These are phyloP conservation scores for Hemileccinum hortonii DNA, from an alignment of 1,284 basidiomycete genomes.

Conservation along the genomic window DNA sequence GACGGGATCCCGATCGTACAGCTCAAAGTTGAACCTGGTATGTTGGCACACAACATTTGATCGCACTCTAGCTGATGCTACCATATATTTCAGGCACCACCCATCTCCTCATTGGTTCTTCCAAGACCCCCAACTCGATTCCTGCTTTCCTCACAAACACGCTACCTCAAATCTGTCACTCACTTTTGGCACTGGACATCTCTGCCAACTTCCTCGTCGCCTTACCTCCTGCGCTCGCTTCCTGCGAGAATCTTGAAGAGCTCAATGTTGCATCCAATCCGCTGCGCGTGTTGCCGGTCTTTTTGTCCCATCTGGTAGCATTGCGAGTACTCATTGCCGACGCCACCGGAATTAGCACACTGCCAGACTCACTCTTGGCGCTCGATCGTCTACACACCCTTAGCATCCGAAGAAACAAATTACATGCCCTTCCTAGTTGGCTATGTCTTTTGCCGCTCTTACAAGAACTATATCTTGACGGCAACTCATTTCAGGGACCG, in stretches of 20 bases:
- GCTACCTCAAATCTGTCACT: conserved; percentile 69
- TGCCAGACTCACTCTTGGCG: conserved; percentile 69
- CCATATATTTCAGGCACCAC: conserved; percentile 67
- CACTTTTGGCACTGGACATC: conserved; percentile 87
- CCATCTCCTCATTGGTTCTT: conserved; percentile 81
- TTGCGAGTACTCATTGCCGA: conserved; percentile 90
- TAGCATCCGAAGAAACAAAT: conserved; percentile 84
- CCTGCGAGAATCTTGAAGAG: conserved; percentile 85
- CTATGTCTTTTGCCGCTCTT: conserved; percentile 80
- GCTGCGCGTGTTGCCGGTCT: conserved; percentile 79
- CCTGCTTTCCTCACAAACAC: conserved; percentile 68
- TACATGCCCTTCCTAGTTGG: conserved; percentile 92
- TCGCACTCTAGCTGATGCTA: conserved; percentile 2
- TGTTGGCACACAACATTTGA: conserved; percentile 24
- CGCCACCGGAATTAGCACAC: conserved; percentile 72
- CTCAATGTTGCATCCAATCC: conserved; percentile 92
- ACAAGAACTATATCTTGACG: conserved; percentile 87
- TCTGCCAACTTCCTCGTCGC: conserved; percentile 82
- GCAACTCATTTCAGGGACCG: conserved; percentile 89
- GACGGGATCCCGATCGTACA: conserved; percentile 59
- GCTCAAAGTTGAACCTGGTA: conserved; percentile 68
- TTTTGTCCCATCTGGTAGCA: conserved; percentile 72
- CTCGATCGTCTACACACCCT: conserved; percentile 82
- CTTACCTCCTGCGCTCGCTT: conserved; percentile 75
- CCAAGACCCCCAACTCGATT: conserved; percentile 72